These are phyloP conservation scores for Metschnikowia anglica DNA, from an alignment of 805 yeast genomes.

Conservation along the genomic window DNA sequence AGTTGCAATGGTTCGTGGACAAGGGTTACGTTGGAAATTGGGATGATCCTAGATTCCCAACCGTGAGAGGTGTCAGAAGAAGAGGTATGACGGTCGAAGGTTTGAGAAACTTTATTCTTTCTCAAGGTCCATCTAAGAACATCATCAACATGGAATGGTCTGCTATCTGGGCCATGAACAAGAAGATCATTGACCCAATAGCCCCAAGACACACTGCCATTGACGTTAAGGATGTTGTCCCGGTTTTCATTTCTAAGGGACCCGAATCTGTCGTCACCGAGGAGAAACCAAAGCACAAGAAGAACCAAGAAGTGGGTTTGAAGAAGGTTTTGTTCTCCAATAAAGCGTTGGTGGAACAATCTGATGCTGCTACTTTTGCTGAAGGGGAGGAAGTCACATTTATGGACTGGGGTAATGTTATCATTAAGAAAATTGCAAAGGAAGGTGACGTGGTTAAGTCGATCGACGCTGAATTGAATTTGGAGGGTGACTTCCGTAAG, in stretches of 20 bases:
- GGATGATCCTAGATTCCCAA: conserved; percentile 99
- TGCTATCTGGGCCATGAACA: conserved; percentile 95
- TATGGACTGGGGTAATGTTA: conserved; percentile 98
- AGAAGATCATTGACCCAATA: conserved; percentile 93
- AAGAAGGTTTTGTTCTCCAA: conserved; percentile 72
- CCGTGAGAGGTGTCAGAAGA: conserved; percentile 98
- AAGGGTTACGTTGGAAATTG: conserved; percentile 82
- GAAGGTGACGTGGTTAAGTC: conserved; percentile 58
- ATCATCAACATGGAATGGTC: conserved; percentile 97
- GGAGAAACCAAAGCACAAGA: conserved; percentile 89
- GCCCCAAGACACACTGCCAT: conserved; percentile 95
- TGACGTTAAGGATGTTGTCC: conserved; percentile 61
- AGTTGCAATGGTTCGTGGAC: conserved; percentile 98
- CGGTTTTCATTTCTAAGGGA: conserved; percentile 64
- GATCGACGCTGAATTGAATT: conserved; percentile 74
- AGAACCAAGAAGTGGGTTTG: conserved; percentile 85
- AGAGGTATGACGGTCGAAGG: conserved; percentile 99
- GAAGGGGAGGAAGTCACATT: conserved; percentile 93
- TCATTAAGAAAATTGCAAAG: conserved; percentile 67
- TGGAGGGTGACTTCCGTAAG: conserved; percentile 96
- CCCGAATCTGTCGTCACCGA: conserved; percentile 64
- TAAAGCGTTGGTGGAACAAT: conserved; percentile 77
- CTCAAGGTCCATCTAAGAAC: conserved; percentile 98
- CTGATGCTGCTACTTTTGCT: conserved; percentile 64
- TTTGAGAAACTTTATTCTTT: conserved; percentile 83